Evolutionary conservation across 1,139 yeast genomes (phyloP), one percentile per base, ranked within the genome.

Genomic region (Geotrichum macrosporum): DNA sequence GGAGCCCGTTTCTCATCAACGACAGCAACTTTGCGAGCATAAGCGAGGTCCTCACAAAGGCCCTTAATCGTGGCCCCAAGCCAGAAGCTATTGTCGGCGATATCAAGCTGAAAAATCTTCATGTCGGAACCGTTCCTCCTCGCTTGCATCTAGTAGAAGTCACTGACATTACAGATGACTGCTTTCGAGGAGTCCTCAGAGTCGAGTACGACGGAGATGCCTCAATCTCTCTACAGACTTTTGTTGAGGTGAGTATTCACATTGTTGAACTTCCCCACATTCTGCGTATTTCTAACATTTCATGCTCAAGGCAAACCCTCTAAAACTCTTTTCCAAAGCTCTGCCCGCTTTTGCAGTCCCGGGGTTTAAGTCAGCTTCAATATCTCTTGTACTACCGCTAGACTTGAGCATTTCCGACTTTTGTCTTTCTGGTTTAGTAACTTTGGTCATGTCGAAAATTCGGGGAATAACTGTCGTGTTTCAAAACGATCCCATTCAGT

Each of bases 11-110:
- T 38, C 44, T 41, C 37, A 41, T 42, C 32, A 84, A 82, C 59
- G 74, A 82, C 46, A 81, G 80, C 44, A 72, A 79, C 31, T 72
- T 85, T 55, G 67, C 70, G 30, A 80, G 85, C 76, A 80, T 92
- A 13, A 75, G 74, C 48, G 83, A 80, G 46, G 71, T 84, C 41
- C 69, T 86, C 24, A 80, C 84, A 20, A 84, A 78, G 51, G 86
- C 94, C 0, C 73, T 86, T 47, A 86, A 86, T 63, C 66, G 69
- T 34, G 77, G 82, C 24, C 84, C 85, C 3, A 81, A 78, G 55
- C 94, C 95, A 5, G 77, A 76, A 45, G 80, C 84, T 9, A 70
- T 86, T 24, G 87, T 87, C 15, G 84, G 86, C 19, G 76, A 76
- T 46, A 84, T 86, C 53, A 70, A 70, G 41, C 84, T 86, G 46